These are phyloP conservation scores for Agastache rugosa DNA, from an alignment of 257 asterid species.

Conservation along the genomic window DNA sequence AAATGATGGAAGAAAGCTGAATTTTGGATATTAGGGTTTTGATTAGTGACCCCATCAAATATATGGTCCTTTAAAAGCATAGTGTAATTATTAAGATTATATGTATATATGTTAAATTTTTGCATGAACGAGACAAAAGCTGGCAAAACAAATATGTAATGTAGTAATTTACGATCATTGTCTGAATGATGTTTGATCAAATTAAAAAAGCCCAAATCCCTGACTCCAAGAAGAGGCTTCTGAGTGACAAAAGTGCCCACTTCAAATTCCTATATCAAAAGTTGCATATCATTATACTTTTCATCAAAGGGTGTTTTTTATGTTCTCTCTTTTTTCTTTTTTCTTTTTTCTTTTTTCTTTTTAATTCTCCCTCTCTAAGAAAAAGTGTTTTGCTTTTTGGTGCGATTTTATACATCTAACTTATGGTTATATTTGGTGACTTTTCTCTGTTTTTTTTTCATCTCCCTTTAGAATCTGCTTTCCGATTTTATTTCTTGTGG, in stretches of 20 bases:
- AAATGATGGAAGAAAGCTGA: constrained; percentile 25
- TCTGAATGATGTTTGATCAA: constrained; percentile 36
- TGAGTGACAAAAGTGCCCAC: constrained; percentile 61
- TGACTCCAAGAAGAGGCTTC: constrained; percentile 73
- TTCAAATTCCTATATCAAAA: constrained; percentile 58
- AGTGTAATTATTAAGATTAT: constrained; percentile 26
- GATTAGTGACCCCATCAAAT: constrained; percentile 39
- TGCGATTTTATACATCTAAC: constrained; percentile 32
- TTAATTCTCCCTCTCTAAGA: not conserved
- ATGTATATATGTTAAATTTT: not conserved
- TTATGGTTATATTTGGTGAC: constrained; percentile 45
- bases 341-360: not conserved
- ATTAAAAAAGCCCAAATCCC: constrained; percentile 51
- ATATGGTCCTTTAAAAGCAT: constrained; percentile 31
- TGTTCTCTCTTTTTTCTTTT: not conserved
- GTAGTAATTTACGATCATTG: constrained; percentile 31
- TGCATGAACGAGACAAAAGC: constrained; percentile 41
- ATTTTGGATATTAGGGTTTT: constrained; percentile 32
- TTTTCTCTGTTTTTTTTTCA: not conserved
- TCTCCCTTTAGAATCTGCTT: constrained; percentile 56
- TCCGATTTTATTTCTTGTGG: constrained; percentile 39
- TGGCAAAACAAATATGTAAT: constrained; percentile 36
- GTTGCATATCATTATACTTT: constrained; percentile 72
- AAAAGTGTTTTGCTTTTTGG: constrained; percentile 49
- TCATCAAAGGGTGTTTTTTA: constrained; percentile 45